Conservation (phyloP, 2,329 filamentous ascomycete genomes). For the Microcyclospora tardicrescens region DNA sequence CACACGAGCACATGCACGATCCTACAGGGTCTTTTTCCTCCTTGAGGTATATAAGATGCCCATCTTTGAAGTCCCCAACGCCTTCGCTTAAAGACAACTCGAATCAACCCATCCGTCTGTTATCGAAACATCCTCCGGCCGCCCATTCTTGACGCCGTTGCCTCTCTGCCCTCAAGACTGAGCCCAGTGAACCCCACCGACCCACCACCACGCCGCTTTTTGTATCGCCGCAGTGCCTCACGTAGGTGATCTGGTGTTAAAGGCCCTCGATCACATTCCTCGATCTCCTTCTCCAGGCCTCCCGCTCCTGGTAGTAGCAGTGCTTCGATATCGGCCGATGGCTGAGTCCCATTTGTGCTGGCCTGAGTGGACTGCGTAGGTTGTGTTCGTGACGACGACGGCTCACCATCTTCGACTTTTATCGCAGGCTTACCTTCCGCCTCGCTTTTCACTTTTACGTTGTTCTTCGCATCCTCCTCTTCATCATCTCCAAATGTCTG, state of each 20-base stretch:
- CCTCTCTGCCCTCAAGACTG: slow-evolving; percentile 36
- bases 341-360: slow-evolving; percentile 20
- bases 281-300: slow-evolving; percentile 13
- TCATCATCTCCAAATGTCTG: slow-evolving; percentile 1
- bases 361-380: slow-evolving; percentile 12
- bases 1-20: no score
- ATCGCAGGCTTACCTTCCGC: slow-evolving; percentile 1
- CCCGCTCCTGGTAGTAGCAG: slow-evolving; percentile 16
- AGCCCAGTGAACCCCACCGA: slow-evolving; percentile 40
- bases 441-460: slow-evolving; percentile 11
- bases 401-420: not conserved
- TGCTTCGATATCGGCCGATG: slow-evolving; percentile 6
- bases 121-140: slow-evolving; percentile 34
- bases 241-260: slow-evolving; percentile 62
- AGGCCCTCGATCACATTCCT: slow-evolving; percentile 38
- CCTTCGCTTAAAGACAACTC: no score
- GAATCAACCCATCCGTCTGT: not conserved
- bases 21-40: no score
- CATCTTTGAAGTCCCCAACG: no score
- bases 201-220: slow-evolving; percentile 48
- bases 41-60: no score
- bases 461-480: slow-evolving; percentile 22
- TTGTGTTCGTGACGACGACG: not conserved
- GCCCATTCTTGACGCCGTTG: slow-evolving; percentile 31
- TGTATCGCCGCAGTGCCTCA: slow-evolving; percentile 59